Conservation (phyloP, 1,284 basidiomycete species). For the Flammula alnicola region DNA sequence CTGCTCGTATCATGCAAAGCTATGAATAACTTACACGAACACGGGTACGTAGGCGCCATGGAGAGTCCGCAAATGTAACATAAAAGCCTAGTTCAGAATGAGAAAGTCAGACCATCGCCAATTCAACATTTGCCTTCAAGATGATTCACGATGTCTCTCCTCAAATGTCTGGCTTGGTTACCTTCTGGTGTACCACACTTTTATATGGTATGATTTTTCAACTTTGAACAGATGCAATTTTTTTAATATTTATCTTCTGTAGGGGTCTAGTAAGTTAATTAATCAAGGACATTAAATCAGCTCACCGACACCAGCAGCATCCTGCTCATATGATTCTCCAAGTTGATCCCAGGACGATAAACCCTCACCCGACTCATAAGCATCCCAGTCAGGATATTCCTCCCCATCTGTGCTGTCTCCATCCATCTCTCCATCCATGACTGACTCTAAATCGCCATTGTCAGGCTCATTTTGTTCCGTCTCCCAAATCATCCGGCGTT, state of each 20-base stretch:
- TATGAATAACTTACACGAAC: too few species aligned
- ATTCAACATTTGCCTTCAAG: neutral
- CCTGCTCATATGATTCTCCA: conserved; percentile 3
- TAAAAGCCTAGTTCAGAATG: neutral
- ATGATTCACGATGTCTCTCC: conserved; percentile 21
- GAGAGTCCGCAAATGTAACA: neutral
- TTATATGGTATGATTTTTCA: conserved; percentile 7
- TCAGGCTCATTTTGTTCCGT: too few species aligned
- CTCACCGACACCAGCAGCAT: neutral
- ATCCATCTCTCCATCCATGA: too few species aligned
- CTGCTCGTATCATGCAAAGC: too few species aligned
- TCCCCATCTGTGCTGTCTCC: neutral
- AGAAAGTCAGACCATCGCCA: neutral
- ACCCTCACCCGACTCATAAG: neutral
- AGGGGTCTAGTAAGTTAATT: conserved; percentile 1
- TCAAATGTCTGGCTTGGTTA: conserved; percentile 13
- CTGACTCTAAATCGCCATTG: too few species aligned
- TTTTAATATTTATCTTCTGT: neutral
- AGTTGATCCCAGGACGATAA: too few species aligned
- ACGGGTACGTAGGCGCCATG: too few species aligned
- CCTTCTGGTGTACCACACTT: conserved; percentile 13
- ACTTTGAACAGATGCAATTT: neutral
- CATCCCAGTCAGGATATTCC: neutral
- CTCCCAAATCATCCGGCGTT: too few species aligned
- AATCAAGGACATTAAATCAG: neutral